Conservation (phyloP, 179 eudicot genomes). For the Silene vulgaris region DNA sequence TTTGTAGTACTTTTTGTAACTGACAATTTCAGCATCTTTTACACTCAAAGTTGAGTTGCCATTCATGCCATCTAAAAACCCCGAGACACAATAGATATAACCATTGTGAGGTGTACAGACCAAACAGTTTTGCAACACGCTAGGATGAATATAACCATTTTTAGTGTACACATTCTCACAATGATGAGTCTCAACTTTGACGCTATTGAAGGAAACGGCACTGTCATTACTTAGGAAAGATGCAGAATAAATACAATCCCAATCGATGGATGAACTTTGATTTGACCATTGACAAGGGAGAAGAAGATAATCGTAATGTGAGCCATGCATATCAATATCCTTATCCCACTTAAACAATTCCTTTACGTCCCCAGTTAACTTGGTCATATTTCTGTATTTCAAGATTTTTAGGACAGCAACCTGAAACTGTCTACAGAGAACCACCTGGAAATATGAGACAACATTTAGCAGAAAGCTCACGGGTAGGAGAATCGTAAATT, state of each 20-base stretch:
- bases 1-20: conserved; percentile 57
- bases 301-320: conserved; percentile 54
- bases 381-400: conserved; percentile 37
- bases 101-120: conserved; percentile 81
- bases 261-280: conserved; percentile 40
- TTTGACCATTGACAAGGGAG: conserved; percentile 44
- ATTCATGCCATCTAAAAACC: conserved; percentile 41
- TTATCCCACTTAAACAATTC: conserved; percentile 17
- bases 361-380: conserved; percentile 33
- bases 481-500: neutral
- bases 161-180: conserved; percentile 33
- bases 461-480: conserved; percentile 17
- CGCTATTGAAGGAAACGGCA: conserved; percentile 11
- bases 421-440: conserved; percentile 54
- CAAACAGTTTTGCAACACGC: conserved; percentile 56
- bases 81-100: conserved; percentile 47
- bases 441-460: conserved; percentile 41
- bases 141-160: conserved; percentile 43
- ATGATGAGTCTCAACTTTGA: conserved; percentile 12
- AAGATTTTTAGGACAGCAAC: conserved; percentile 52
- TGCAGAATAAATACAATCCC: conserved; percentile 52
- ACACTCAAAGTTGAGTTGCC: conserved; percentile 41
- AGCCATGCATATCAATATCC: conserved; percentile 16
- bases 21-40: conserved; percentile 31
- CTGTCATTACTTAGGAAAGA: conserved; percentile 21